These are phyloP conservation scores for Yamadazyma olivae DNA, from an alignment of 805 yeast species.

Conservation along the genomic window DNA sequence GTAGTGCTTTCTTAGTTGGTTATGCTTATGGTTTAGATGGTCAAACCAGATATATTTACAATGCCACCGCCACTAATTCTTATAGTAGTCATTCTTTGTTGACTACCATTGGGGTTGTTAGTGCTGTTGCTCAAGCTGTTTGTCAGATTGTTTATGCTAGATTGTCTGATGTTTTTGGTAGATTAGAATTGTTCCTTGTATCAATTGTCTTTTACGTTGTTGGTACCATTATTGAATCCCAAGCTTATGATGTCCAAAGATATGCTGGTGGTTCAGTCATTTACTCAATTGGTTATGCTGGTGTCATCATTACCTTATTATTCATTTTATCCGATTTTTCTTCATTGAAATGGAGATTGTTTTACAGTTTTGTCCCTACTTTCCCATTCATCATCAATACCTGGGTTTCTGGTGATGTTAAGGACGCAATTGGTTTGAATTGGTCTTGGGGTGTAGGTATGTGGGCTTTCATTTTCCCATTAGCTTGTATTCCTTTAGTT, in stretches of 20 bases:
- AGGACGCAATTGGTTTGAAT: slow-evolving; percentile 32
- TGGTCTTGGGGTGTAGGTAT: slow-evolving; percentile 82
- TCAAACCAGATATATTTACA: slow-evolving; percentile 42
- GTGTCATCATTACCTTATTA: slow-evolving; percentile 53
- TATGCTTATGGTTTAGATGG: slow-evolving; percentile 61
- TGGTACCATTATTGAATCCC: slow-evolving; percentile 64
- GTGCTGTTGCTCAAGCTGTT: slow-evolving; percentile 61
- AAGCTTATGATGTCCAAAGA: slow-evolving; percentile 53
- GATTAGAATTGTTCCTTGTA: slow-evolving; percentile 48
- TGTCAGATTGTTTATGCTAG: slow-evolving; percentile 62
- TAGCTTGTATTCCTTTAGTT: slow-evolving; percentile 56
- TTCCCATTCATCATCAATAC: slow-evolving; percentile 73
- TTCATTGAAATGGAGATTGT: slow-evolving; percentile 65
- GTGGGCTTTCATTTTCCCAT: slow-evolving; percentile 77
- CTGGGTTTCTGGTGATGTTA: slow-evolving; percentile 68
- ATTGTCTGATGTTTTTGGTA: slow-evolving; percentile 64
- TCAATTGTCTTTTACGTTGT: slow-evolving; percentile 54
- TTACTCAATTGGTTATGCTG: slow-evolving; percentile 54
- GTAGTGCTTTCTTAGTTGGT: slow-evolving; percentile 52
- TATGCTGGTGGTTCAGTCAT: slow-evolving; percentile 64
- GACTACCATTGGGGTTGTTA: slow-evolving; percentile 56
- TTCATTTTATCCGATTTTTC: slow-evolving; percentile 65
- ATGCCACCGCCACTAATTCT: slow-evolving; percentile 45
- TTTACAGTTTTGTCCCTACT: slow-evolving; percentile 61
- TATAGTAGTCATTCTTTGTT: slow-evolving; percentile 54